phyloP scores from a whole-genome alignment of 2,329 filamentous ascomycete species.

The Dothideomycetes sp. region DNA sequence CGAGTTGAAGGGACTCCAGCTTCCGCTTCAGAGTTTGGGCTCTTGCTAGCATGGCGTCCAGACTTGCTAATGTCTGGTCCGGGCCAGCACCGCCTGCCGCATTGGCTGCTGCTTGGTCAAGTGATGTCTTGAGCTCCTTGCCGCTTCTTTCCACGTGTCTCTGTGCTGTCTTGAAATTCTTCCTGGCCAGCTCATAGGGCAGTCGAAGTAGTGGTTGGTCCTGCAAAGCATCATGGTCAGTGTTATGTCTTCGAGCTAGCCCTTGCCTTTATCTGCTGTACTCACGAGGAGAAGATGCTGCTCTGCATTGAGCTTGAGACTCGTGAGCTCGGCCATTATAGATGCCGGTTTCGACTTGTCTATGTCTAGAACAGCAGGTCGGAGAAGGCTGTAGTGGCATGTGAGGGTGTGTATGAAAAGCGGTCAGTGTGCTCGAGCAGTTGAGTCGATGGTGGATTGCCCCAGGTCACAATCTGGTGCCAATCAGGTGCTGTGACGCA shows the following conservation, averaged over 20 bases:
- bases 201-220: constrained; percentile 91
- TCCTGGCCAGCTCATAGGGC: constrained; percentile 82
- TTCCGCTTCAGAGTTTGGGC: constrained; percentile 86
- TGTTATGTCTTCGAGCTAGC: too few species aligned
- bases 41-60: constrained; percentile 75
- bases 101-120: constrained; percentile 43
- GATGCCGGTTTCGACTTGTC: constrained; percentile 1
- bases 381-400: constrained; percentile 16
- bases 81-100: constrained; percentile 32
- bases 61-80: constrained; percentile 45
- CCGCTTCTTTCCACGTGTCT: constrained; percentile 62
- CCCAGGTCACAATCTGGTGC: too few species aligned
- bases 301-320: constrained; percentile 60
- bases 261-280: too few species aligned
- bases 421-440: too few species aligned
- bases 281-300: constrained; percentile 64
- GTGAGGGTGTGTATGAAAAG: too few species aligned
- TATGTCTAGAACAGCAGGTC: neutral
- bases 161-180: constrained; percentile 84
- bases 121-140: constrained; percentile 3
- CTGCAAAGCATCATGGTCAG: constrained; percentile 31
- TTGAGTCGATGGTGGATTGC: too few species aligned
- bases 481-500: too few species aligned
- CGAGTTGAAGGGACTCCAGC: constrained; percentile 62
- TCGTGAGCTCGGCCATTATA: constrained; percentile 35